These are phyloP conservation scores for Neonectria coccinea DNA, from an alignment of 2,329 filamentous ascomycete genomes.

Conservation along the genomic window DNA sequence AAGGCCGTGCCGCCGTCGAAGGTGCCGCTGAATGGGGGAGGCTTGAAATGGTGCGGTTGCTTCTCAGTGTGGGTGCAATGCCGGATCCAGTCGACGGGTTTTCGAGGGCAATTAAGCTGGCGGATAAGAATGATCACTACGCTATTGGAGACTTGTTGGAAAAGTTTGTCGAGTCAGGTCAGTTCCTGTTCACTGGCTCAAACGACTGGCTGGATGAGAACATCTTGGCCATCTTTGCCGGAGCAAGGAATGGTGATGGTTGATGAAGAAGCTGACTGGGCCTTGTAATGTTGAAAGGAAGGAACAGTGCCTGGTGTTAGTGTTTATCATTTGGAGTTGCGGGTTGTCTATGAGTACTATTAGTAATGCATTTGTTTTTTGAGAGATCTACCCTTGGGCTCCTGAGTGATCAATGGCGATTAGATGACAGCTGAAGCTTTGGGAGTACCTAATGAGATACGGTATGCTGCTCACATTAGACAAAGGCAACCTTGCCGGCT, in stretches of 20 bases:
- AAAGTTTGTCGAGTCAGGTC: background rate
- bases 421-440: background rate
- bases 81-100: background rate
- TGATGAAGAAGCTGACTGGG: background rate
- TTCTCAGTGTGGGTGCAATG: slow-evolving; percentile 3
- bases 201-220: background rate
- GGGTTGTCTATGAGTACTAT: background rate
- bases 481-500: background rate
- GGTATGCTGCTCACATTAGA: background rate
- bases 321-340: background rate
- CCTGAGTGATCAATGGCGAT: background rate
- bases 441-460: background rate
- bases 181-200: background rate
- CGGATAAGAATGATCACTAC: slow-evolving; percentile 5
- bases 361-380: background rate
- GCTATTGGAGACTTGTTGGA: background rate
- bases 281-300: background rate
- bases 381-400: background rate
- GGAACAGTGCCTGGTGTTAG: background rate
- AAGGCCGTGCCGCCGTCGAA: slow-evolving; percentile 17
- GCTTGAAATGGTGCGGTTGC: slow-evolving; percentile 15
- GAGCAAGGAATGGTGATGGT: background rate
- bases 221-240: background rate
- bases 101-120: slow-evolving; percentile 4
- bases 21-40: slow-evolving; percentile 21